These are phyloP conservation scores for Dionaea muscipula DNA, from an alignment of 179 eudicot genomes.

Conservation along the genomic window DNA sequence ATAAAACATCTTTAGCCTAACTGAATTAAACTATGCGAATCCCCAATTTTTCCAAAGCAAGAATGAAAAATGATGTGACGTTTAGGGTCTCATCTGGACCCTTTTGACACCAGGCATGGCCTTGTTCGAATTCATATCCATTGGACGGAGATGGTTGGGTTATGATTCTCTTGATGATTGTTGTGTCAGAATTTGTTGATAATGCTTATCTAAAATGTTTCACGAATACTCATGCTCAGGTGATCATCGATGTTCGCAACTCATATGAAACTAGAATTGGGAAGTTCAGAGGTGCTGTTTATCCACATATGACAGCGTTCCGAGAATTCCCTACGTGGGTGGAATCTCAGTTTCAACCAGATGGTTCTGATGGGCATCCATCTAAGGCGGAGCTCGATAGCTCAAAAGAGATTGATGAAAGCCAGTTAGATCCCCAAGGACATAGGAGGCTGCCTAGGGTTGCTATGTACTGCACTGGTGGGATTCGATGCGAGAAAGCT, in stretches of 20 bases:
- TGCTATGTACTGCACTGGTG: slow-evolving; percentile 99
- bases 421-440: slow-evolving; percentile 18
- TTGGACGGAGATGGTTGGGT: too few species aligned
- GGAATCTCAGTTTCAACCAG: slow-evolving; percentile 34
- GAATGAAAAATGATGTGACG: too few species aligned
- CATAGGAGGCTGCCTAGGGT: slow-evolving; percentile 51
- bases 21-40: too few species aligned
- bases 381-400: slow-evolving; percentile 17
- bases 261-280: slow-evolving; percentile 88
- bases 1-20: too few species aligned
- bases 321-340: slow-evolving; percentile 95
- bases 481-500: slow-evolving; percentile 95
- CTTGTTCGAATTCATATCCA: too few species aligned
- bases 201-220: slow-evolving; percentile 2
- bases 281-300: slow-evolving; percentile 84
- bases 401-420: slow-evolving; percentile 18
- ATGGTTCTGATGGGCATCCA: slow-evolving; percentile 31
- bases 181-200: too few species aligned
- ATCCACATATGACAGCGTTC: slow-evolving; percentile 74
- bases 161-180: too few species aligned
- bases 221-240: slow-evolving; percentile 28
- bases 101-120: too few species aligned
- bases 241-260: slow-evolving; percentile 90
- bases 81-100: too few species aligned
- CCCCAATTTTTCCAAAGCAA: too few species aligned